Conservation (phyloP, 805 yeast species). For the Tetrapisispora iriomotensis region DNA sequence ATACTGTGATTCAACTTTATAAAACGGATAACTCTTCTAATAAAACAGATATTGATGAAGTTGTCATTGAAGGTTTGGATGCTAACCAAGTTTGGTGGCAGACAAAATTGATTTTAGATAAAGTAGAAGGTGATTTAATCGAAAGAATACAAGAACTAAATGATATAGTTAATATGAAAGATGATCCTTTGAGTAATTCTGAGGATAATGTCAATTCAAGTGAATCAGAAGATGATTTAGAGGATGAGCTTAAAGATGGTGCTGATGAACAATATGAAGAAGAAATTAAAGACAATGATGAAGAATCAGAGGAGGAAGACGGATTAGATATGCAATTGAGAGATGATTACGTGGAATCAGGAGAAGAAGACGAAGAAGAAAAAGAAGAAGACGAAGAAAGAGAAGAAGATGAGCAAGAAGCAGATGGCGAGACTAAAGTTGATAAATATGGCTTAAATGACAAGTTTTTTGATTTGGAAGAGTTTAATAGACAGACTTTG, state of each 20-base stretch:
- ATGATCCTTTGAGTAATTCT: slow-evolving; percentile 1
- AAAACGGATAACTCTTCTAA: slow-evolving; percentile 9
- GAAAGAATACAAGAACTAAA: slow-evolving; percentile 46
- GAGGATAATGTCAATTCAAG: slow-evolving; percentile 32
- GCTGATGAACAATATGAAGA: too few relatives aligned
- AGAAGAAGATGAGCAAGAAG: slow-evolving; percentile 21
- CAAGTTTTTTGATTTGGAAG: slow-evolving; percentile 75
- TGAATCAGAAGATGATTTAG: not conserved
- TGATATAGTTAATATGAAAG: slow-evolving; percentile 7
- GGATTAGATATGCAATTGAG: not conserved
- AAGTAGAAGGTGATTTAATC: slow-evolving; percentile 56
- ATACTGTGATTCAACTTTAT: slow-evolving; percentile 18
- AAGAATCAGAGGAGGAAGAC: slow-evolving; percentile 15
- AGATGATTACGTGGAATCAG: slow-evolving; percentile 9
- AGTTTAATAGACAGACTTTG: slow-evolving; percentile 66
- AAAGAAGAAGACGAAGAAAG: slow-evolving; percentile 17
- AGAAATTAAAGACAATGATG: too few relatives aligned
- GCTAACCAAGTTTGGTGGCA: slow-evolving; percentile 93
- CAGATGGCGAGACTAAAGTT: slow-evolving; percentile 19
- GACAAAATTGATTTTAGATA: slow-evolving; percentile 73
- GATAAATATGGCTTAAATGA: slow-evolving; percentile 68
- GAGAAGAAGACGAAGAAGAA: slow-evolving; percentile 22
- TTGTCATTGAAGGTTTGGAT: slow-evolving; percentile 77
- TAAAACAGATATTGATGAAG: slow-evolving; percentile 64
- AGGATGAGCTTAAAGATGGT: too few relatives aligned